These are phyloP conservation scores for Psidium friedrichsthalianum DNA, from an alignment of 345 rosid genomes.

Conservation along the genomic window DNA sequence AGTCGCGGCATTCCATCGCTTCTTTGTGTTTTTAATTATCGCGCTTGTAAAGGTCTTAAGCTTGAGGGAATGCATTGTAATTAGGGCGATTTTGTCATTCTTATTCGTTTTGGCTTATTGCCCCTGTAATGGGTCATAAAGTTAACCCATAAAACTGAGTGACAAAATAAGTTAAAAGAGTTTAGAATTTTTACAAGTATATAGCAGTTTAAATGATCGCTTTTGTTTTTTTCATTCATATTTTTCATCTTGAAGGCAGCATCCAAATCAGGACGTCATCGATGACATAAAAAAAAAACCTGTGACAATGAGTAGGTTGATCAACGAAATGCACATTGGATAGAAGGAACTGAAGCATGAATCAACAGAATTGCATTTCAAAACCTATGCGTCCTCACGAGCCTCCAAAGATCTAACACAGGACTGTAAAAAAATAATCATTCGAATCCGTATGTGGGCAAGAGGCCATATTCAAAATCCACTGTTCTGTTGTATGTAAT, in stretches of 20 bases:
- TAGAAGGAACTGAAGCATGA: too few relatives aligned
- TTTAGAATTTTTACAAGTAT: not conserved
- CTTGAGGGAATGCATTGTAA: not conserved
- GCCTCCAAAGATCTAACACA: too few relatives aligned
- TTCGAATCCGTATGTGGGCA: too few relatives aligned
- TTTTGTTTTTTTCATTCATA: not conserved
- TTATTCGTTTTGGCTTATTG: not conserved
- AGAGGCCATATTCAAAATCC: too few relatives aligned
- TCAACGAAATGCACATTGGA: too few relatives aligned
- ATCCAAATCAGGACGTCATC: not conserved
- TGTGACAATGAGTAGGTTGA: too few relatives aligned
- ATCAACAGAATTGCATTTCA: too few relatives aligned
- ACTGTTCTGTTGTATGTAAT: too few relatives aligned
- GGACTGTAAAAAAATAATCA: too few relatives aligned
- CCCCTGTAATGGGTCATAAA: not conserved
- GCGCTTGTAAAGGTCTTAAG: not conserved
- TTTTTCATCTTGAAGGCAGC: not conserved
- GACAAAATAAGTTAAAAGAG: not conserved
- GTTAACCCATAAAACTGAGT: not conserved
- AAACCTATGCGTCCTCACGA: too few relatives aligned
- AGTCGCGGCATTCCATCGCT: not conserved
- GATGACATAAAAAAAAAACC: not conserved
- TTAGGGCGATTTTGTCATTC: not conserved
- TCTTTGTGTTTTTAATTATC: not conserved
- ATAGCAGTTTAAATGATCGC: not conserved